Percentiles rank a stretch among this genome's conserved stretches.
Evolutionary conservation across 1,284 basidiomycete genomes (phyloP).

Genomic region (Leccinum fallax): DNA sequence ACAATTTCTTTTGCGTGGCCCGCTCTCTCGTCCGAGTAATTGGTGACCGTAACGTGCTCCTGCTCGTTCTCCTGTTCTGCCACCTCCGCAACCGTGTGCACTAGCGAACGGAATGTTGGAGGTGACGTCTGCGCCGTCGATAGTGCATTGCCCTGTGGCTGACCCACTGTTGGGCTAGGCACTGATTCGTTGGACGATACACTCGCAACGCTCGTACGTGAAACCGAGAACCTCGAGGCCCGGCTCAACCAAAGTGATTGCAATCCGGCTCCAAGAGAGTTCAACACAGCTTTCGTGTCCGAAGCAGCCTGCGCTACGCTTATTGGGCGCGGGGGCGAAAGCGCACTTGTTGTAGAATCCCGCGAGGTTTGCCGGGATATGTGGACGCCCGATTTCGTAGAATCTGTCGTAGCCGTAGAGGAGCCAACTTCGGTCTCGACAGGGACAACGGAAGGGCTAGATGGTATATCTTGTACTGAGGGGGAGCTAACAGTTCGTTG

Average conservation of each 20-base stretch:
- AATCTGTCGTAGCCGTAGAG: constrained; percentile 25
- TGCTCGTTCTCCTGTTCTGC: constrained; percentile 24
- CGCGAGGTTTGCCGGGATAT: constrained; percentile 34
- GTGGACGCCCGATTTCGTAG: constrained; percentile 29
- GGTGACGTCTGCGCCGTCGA: constrained; percentile 19
- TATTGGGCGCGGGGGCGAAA: constrained; percentile 32
- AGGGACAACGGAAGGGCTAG: constrained; percentile 35
- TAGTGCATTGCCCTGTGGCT: constrained; percentile 5
- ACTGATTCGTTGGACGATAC: constrained; percentile 24
- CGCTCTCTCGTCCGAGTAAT: constrained; percentile 5
- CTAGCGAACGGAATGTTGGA: constrained; percentile 15
- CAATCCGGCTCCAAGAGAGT: constrained; percentile 59
- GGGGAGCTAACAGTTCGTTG: constrained; percentile 46
- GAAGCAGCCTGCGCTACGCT: constrained; percentile 37
- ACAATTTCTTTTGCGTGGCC: constrained; percentile 17
- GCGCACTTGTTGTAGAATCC: constrained; percentile 27
- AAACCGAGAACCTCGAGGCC: constrained; percentile 40
- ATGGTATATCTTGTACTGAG: constrained; percentile 31
- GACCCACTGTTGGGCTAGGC: constrained; percentile 14
- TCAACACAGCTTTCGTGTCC: constrained; percentile 41
- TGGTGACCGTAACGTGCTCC: constrained; percentile 8
- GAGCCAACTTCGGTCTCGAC: constrained; percentile 50
- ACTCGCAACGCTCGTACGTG: constrained; percentile 32
- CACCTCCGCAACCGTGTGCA: constrained; percentile 31
- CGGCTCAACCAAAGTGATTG: constrained; percentile 59